Base-by-base conservation (phyloP, 345 rosid genomes). In the Iberis pinnata region DNA sequence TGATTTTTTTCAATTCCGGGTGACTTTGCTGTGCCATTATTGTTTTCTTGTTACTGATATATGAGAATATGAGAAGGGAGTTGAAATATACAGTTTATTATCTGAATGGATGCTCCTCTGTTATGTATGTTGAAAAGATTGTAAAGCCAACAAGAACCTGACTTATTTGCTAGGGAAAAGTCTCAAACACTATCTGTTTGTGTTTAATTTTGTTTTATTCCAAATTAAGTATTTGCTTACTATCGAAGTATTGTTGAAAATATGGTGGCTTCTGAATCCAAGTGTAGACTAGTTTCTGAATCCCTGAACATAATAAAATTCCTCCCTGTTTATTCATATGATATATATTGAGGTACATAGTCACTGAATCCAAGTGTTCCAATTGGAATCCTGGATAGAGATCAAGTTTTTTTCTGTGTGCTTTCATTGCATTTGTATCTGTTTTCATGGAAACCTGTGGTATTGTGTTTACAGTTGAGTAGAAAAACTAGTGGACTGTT, bases 131-230 rank as follows among this genome's bases (percentile, higher is more conserved):
- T 46, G 44, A 20, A 32, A 36, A 56, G 8, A 16, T 49, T 25
- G 53, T 13, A 48, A 50, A 49, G 16, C 64, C 27, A 33, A 45
- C 15, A 25, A 39, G 42, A 54, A 32, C 24, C 42, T 18, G 32
- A 31, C 22, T 53, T 47, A 45, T 44, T 61, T 63, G 41, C 42
- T 54, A 38, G 53, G 25, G 18, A 15, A 26, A 63, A 37, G 40
- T 41, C 55, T 53, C 55, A 63, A 43, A 53, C n/a, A 39, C 10
- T 32, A 18, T 45, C 16, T 44, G 60, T 45, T 39, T 38, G 25
- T 44, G 31, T 62, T 44, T 44, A 35, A 7, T 43, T 53, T 11
- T 9, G 25, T 62, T 26, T 25, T 36, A 9, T 13, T n/a, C 36
- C 45, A 51, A 62, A 14, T 25, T 10, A 38, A 17, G 17, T 36